Conservation (phyloP, 208 protist genomes). For the Leishmania martiniquensis region DNA sequence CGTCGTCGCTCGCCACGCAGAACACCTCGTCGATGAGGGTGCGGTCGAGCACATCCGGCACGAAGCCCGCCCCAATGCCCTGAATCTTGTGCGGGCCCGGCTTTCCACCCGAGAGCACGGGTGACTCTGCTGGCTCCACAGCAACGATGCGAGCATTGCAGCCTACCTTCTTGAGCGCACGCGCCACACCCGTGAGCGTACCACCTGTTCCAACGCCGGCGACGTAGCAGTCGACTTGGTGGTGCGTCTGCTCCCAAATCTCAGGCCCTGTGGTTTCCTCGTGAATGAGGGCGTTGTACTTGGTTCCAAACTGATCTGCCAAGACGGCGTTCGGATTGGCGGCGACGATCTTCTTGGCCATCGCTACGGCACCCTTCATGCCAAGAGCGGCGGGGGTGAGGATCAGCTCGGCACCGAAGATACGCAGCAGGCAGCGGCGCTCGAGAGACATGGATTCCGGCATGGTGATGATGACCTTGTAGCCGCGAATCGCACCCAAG, state of each 20-base stretch:
- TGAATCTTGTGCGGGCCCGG: constrained; percentile 92
- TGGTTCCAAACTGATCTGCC: constrained; percentile 88
- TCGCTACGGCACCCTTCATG: constrained; percentile 87
- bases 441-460: constrained; percentile 92
- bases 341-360: constrained; percentile 79
- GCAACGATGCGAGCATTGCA: constrained; percentile 62
- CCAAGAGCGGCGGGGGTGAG: constrained; percentile 88
- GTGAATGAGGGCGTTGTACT: constrained; percentile 89
- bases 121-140: constrained; percentile 85
- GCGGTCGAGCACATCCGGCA: constrained; percentile 76
- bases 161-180: constrained; percentile 70
- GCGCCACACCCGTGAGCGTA: constrained; percentile 77
- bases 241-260: constrained; percentile 82
- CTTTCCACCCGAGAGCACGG: constrained; percentile 83
- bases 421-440: constrained; percentile 77
- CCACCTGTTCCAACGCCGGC: constrained; percentile 91
- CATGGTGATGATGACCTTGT: constrained; percentile 92
- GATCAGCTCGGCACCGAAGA: constrained; percentile 90
- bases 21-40: constrained; percentile 77
- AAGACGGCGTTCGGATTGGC: constrained; percentile 77
- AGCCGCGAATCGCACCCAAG: constrained; percentile 79
- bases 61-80: constrained; percentile 92
- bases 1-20: constrained; percentile 66
- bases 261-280: constrained; percentile 92
- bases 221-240: constrained; percentile 84